phyloP scores from a whole-genome alignment of 2,329 filamentous ascomycete species.

The Tolypocladium tundrense region DNA sequence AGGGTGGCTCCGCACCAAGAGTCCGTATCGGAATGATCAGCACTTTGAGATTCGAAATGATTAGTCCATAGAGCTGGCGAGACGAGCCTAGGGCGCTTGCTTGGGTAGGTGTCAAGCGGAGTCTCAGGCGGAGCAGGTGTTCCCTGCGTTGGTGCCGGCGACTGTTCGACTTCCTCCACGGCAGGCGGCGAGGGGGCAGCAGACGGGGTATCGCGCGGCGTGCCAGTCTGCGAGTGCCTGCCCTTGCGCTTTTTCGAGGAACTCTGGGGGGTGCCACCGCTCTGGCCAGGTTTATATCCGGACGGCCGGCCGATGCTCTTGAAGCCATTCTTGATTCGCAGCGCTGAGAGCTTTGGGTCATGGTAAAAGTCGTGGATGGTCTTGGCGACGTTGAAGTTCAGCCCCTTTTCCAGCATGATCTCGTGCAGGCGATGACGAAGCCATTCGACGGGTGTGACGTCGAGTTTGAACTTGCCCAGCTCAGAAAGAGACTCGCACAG shows the following conservation, averaged over 20 bases:
- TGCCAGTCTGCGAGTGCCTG: constrained; percentile 17
- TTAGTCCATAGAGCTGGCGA: constrained; percentile 7
- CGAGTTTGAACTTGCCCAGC: constrained; percentile 41
- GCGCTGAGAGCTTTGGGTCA: constrained; percentile 37
- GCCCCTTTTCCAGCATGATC: constrained; percentile 29
- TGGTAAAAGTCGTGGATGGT: constrained; percentile 46
- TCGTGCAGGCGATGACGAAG: constrained; percentile 46
- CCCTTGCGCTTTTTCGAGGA: constrained; percentile 22
- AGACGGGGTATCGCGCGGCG: constrained; percentile 16
- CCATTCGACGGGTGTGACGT: constrained; percentile 44
- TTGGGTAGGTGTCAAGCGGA: constrained; percentile 7
- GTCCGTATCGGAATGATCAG: constrained; percentile 42
- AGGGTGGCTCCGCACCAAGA: constrained; percentile 36
- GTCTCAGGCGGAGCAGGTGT: background rate
- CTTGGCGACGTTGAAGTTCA: constrained; percentile 39
- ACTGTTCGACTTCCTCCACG: constrained; percentile 5
- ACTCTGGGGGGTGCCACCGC: constrained; percentile 13
- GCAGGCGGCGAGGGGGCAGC: constrained; percentile 16
- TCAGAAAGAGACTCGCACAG: constrained; percentile 43
- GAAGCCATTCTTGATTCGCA: constrained; percentile 42
- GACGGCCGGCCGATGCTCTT: constrained; percentile 48
- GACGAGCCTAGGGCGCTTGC: constrained; percentile 15
- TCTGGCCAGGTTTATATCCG: constrained; percentile 26
- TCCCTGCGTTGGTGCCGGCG: background rate
- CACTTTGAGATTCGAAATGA: constrained; percentile 30